These are phyloP conservation scores for Croton setiger DNA, from an alignment of 441 rosid genomes.

Conservation along the genomic window DNA sequence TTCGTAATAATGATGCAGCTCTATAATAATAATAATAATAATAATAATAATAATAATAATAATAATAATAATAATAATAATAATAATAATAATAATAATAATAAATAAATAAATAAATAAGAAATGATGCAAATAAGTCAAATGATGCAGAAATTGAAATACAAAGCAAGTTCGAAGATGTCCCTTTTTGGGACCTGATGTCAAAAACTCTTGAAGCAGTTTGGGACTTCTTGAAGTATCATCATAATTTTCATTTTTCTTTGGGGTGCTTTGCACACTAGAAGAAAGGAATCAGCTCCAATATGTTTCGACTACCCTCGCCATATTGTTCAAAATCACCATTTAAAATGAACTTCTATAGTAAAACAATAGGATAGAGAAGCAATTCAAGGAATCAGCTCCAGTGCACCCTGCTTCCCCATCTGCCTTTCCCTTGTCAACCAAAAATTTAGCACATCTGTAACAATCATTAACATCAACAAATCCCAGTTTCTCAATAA, in stretches of 20 bases:
- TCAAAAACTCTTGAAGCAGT: conserved; percentile 57
- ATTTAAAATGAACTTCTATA: neutral
- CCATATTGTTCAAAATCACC: neutral
- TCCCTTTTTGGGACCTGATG: conserved; percentile 52
- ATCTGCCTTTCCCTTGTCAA: too few species aligned
- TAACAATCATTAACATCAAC: too few species aligned
- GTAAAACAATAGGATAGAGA: neutral
- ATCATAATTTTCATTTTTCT: conserved; percentile 52
- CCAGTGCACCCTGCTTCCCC: neutral
- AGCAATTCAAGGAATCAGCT: neutral
- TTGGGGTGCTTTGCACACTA: conserved; percentile 65
- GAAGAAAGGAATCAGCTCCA: conserved; percentile 39
- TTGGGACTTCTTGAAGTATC: conserved; percentile 64
- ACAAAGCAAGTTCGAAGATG: conserved; percentile 44
- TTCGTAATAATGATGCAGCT: too few species aligned
- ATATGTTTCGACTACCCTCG: neutral
- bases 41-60: too few species aligned
- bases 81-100: too few species aligned
- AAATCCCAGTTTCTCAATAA: too few species aligned
- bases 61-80: too few species aligned
- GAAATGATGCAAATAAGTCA: too few species aligned
- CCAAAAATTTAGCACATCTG: too few species aligned
- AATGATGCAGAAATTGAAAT: too few species aligned
- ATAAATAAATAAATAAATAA: too few species aligned
- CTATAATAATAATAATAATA: too few species aligned